These are phyloP conservation scores for Arabidopsis arenosa DNA, from an alignment of 345 rosid species.

Conservation along the genomic window DNA sequence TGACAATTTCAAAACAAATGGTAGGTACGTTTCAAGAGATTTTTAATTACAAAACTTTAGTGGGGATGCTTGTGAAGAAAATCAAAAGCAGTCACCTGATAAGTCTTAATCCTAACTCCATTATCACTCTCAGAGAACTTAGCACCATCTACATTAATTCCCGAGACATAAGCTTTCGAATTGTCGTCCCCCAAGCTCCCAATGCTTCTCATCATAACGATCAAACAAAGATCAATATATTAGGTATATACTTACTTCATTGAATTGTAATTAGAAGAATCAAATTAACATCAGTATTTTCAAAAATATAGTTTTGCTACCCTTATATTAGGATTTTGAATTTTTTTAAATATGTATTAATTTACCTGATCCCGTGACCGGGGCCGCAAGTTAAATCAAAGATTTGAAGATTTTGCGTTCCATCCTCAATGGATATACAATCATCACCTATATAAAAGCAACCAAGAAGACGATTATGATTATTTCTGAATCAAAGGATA, in stretches of 20 bases:
- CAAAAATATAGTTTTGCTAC: not conserved
- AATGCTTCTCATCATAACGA: constrained; percentile 52
- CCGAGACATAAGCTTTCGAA: constrained; percentile 71
- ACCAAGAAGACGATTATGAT: constrained; percentile 45
- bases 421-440: constrained; percentile 67
- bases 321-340: not conserved
- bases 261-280: not conserved
- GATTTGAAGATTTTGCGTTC: constrained; percentile 43
- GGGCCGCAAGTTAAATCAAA: constrained; percentile 44
- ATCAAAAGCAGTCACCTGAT: constrained; percentile 56
- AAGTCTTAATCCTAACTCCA: constrained; percentile 93
- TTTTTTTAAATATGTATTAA: not conserved
- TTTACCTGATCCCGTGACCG: constrained; percentile 47
- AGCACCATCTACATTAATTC: constrained; percentile 64
- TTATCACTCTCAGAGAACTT: constrained; percentile 65
- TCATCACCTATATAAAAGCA: constrained; percentile 71
- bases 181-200: constrained; percentile 75
- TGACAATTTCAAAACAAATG: constrained; percentile 1
- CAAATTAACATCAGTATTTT: too few relatives aligned
- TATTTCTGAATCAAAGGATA: constrained; percentile 51
- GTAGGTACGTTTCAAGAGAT: not conserved
- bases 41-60: not conserved
- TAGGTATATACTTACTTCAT: constrained; percentile 3
- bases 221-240: not conserved
- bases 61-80: not conserved